Evolutionary conservation across 2,329 filamentous ascomycete genomes (phyloP).

Genomic region (Fusarium pseudocircinatum): DNA sequence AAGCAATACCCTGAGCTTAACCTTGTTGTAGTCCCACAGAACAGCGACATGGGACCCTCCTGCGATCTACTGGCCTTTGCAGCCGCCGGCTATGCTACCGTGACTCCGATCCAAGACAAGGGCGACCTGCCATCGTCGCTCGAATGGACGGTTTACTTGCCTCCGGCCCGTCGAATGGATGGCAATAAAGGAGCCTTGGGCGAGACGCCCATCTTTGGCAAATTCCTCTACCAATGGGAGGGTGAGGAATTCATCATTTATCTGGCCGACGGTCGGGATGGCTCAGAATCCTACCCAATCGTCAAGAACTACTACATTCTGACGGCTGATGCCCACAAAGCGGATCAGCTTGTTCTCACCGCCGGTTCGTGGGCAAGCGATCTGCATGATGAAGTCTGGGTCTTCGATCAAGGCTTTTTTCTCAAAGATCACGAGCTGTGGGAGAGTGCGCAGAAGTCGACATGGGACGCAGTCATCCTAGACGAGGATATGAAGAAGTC

Average conservation of each 20-base stretch:
- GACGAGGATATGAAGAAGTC: not conserved
- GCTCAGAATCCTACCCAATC: not conserved
- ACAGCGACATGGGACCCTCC: not conserved
- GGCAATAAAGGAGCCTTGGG: not conserved
- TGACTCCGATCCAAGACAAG: not conserved
- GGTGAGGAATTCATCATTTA: not conserved
- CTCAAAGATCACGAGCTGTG: not conserved
- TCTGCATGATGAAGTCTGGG: not conserved
- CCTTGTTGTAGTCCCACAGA: not conserved
- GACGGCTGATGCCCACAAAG: not conserved
- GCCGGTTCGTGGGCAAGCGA: not conserved
- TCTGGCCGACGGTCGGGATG: not conserved
- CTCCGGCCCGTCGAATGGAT: not conserved
- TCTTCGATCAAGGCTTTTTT: not conserved
- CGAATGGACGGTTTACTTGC: not conserved
- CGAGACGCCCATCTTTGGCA: not conserved
- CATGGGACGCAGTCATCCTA: not conserved
- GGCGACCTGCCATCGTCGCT: not conserved
- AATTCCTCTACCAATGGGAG: not conserved
- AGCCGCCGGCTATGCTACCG: not conserved
- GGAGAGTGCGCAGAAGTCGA: not conserved
- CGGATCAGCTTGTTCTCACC: not conserved
- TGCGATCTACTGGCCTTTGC: not conserved
- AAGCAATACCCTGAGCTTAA: not conserved
- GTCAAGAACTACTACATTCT: not conserved